A percentile compares a stretch with the other conserved stretches of the same genome.
Evolutionary conservation across 169 alveolate genomes (phyloP).

Genomic region (Plasmodium cynomolgi): DNA sequence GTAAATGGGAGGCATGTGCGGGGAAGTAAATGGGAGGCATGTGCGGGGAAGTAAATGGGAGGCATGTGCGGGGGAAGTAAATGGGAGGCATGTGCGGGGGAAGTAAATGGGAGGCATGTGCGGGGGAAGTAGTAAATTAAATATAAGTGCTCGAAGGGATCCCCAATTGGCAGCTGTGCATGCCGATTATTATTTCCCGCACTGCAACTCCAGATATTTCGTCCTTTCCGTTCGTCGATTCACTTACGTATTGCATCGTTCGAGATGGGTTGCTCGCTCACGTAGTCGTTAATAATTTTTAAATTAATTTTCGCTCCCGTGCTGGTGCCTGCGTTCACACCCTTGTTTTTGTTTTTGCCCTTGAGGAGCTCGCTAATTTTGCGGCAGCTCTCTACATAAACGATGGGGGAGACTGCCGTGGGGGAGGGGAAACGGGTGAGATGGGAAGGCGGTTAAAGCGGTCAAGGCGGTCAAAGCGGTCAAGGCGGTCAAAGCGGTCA

Average conservation of each 20-base stretch:
- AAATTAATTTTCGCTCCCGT: constrained; percentile 26
- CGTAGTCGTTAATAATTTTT: constrained; percentile 61
- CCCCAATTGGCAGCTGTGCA: too few species aligned
- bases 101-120: neutral
- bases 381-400: constrained; percentile 69
- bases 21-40: neutral
- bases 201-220: neutral
- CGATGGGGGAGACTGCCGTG: constrained; percentile 53
- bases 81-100: neutral
- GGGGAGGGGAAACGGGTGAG: too few species aligned
- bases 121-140: neutral
- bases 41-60: neutral
- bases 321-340: neutral
- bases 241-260: constrained; percentile 63
- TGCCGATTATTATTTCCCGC: neutral
- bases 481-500: neutral
- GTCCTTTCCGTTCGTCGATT: neutral
- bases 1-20: neutral
- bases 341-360: constrained; percentile 43
- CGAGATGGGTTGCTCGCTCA: constrained; percentile 53
- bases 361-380: constrained; percentile 51
- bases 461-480: too few species aligned
- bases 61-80: neutral
- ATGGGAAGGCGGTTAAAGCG: neutral
- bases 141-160: too few species aligned